phyloP scores from a whole-genome alignment of 441 rosid species.

The Euphorbia corollata region DNA sequence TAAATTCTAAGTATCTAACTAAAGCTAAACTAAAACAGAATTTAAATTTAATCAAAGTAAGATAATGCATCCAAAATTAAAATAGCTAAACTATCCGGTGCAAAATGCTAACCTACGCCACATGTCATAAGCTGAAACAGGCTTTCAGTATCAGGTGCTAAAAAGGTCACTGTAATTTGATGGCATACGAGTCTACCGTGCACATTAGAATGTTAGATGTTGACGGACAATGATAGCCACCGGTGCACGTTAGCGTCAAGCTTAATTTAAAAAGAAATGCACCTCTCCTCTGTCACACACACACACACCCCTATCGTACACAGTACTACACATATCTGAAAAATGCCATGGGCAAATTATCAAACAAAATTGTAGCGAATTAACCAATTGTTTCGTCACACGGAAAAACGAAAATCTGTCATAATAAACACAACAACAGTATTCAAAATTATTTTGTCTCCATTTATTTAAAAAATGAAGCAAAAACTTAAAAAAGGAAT shows the following conservation, averaged over 20 bases:
- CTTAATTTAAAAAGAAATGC: constrained; percentile 12
- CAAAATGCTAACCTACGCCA: constrained; percentile 8
- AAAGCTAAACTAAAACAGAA: not conserved
- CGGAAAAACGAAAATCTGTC: not conserved
- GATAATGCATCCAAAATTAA: not conserved
- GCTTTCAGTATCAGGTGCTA: not conserved
- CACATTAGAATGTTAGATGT: not conserved
- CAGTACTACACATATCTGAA: constrained; percentile 11
- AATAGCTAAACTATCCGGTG: not conserved
- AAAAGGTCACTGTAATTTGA: not conserved
- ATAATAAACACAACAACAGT: not conserved
- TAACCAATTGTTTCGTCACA: not conserved
- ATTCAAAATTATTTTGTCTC: not conserved
- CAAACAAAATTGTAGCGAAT: constrained; percentile 11
- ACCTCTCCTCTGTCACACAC: constrained; percentile 4
- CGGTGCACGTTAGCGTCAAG: constrained; percentile 14
- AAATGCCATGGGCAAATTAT: not conserved
- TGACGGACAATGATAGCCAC: constrained; percentile 1
- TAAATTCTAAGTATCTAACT: constrained; percentile 1
- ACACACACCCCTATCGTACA: constrained; percentile 12
- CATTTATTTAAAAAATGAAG: not conserved
- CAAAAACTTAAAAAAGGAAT: not conserved
- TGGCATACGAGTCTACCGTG: constrained; percentile 4
- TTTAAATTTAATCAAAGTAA: not conserved
- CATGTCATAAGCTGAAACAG: not conserved